These are phyloP conservation scores for Deakozyma indianensis DNA, from an alignment of 805 yeast genomes.

Conservation along the genomic window DNA sequence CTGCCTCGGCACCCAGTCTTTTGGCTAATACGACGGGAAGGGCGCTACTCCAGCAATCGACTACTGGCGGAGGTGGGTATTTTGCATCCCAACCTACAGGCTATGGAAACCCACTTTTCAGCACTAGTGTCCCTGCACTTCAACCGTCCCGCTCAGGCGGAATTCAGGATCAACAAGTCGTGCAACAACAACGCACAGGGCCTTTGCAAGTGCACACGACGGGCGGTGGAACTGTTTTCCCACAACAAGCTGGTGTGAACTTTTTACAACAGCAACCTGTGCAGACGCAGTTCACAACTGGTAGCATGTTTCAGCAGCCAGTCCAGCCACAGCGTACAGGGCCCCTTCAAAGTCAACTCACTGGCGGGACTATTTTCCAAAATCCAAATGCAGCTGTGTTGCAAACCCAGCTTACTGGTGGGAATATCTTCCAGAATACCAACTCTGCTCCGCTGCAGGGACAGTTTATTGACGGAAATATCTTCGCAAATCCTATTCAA, in stretches of 20 bases:
- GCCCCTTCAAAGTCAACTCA: constrained; percentile 14
- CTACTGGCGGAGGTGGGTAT: neutral
- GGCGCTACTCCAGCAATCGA: neutral
- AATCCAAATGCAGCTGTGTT: constrained; percentile 2
- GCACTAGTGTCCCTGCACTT: neutral
- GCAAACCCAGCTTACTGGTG: constrained; percentile 12
- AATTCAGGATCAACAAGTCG: neutral
- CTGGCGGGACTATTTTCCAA: constrained; percentile 21
- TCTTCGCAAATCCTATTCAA: no score
- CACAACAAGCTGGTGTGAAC: constrained; percentile 24
- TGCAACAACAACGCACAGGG: neutral
- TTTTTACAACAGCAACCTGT: constrained; percentile 32
- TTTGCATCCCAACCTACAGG: neutral
- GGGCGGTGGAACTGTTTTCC: constrained; percentile 1
- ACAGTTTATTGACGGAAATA: constrained; percentile 5
- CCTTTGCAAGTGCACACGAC: neutral
- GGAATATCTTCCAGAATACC: constrained; percentile 15
- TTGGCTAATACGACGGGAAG: neutral
- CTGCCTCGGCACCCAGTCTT: neutral
- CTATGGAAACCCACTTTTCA: neutral
- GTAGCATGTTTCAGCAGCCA: constrained; percentile 3
- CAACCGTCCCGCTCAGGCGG: neutral
- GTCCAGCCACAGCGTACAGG: constrained; percentile 1
- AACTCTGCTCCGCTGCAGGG: constrained; percentile 11
- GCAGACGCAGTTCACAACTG: neutral